phyloP scores from a whole-genome alignment of 2,329 filamentous ascomycete species.

The Ascochyta clinopodiicola region DNA sequence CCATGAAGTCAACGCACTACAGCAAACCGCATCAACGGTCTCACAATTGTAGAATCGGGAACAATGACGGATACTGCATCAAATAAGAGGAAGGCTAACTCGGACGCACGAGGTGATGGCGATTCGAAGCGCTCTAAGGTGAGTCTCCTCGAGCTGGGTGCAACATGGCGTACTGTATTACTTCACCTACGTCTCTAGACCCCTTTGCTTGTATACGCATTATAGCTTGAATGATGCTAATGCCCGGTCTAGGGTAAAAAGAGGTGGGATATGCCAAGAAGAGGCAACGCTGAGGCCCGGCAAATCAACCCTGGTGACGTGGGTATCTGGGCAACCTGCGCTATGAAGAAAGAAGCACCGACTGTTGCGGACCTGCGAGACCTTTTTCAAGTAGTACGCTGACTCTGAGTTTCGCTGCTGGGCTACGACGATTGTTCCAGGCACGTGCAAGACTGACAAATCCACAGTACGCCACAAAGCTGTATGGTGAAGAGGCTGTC shows the following conservation, averaged over 20 bases:
- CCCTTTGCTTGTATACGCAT: constrained; percentile 28
- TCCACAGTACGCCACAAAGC: constrained; percentile 71
- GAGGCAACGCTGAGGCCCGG: constrained; percentile 38
- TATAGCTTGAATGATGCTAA: constrained; percentile 24
- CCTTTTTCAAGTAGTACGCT: constrained; percentile 69
- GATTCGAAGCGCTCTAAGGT: constrained; percentile 50
- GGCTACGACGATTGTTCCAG: not conserved
- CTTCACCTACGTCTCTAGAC: constrained; percentile 20
- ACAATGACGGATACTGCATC: constrained; percentile 27
- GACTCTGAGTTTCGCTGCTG: not conserved
- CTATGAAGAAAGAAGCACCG: constrained; percentile 72
- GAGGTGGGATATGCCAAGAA: constrained; percentile 52
- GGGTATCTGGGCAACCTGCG: constrained; percentile 81
- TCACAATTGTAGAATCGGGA: not conserved
- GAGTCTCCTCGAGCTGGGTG: constrained; percentile 26
- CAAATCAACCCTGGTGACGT: constrained; percentile 70
- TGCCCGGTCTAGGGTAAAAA: constrained; percentile 48
- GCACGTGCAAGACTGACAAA: constrained; percentile 20
- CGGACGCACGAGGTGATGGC: constrained; percentile 30
- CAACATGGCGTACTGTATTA: constrained; percentile 16
- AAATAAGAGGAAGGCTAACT: constrained; percentile 49
- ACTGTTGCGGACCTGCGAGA: constrained; percentile 71
- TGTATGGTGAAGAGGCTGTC: constrained; percentile 51
- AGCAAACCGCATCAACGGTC: not conserved
- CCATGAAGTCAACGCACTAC: not conserved